These are phyloP conservation scores for Priceomyces castillae DNA, from an alignment of 805 yeast species.

Conservation along the genomic window DNA sequence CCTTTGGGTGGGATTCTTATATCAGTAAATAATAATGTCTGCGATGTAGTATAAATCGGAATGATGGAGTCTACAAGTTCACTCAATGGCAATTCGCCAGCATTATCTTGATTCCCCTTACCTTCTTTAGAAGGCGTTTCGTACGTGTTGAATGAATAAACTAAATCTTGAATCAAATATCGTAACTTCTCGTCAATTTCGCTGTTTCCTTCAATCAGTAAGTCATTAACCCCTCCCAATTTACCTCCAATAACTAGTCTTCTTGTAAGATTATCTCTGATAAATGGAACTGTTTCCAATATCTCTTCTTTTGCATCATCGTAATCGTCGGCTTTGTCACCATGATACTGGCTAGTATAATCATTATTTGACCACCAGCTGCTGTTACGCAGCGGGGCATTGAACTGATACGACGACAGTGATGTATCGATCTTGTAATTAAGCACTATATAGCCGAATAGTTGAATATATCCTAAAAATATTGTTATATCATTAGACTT, in stretches of 20 bases:
- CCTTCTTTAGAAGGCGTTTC: conserved; percentile 9
- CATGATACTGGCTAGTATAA: conserved; percentile 27
- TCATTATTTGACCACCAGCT: conserved; percentile 39
- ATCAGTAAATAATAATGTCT: conserved; percentile 36
- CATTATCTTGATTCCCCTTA: neutral
- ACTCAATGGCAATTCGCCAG: conserved; percentile 15
- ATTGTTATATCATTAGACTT: conserved; percentile 13
- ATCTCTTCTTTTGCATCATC: conserved; percentile 21
- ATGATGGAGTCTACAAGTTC: conserved; percentile 31
- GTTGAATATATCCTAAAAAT: conserved; percentile 37
- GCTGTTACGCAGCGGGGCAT: conserved; percentile 11
- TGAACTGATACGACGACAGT: conserved; percentile 9
- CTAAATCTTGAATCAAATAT: conserved; percentile 35
- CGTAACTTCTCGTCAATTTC: conserved; percentile 17
- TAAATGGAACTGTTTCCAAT: conserved; percentile 23
- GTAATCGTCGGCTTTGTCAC: conserved; percentile 17
- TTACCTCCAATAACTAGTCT: conserved; percentile 30
- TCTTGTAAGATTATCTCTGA: conserved; percentile 14
- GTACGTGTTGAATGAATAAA: conserved; percentile 28
- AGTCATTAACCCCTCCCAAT: conserved; percentile 37
- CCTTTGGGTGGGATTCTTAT: conserved; percentile 18
- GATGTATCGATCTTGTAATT: conserved; percentile 32
- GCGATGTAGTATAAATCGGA: conserved; percentile 42
- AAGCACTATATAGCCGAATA: conserved; percentile 38
- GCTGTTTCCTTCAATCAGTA: conserved; percentile 16